Conservation (phyloP, 2,329 filamentous ascomycete species). For the Pseudogymnoascus sp. region DNA sequence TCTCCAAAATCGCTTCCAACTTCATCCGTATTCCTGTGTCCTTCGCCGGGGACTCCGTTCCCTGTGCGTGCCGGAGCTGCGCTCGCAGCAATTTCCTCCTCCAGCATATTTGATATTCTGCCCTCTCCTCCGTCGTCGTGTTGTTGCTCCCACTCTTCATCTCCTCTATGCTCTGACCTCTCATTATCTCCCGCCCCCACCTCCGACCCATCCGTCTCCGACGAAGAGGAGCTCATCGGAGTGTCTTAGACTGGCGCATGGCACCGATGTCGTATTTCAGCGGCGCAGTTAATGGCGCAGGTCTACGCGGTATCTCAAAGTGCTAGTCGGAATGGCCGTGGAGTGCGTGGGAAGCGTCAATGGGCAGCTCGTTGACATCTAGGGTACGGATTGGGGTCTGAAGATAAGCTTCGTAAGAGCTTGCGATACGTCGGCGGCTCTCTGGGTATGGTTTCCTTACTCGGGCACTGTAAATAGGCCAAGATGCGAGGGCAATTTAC, state of each 20-base stretch:
- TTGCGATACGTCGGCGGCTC: not conserved
- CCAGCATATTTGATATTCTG: conserved; percentile 31
- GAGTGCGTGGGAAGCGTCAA: not conserved
- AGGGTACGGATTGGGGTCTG: not conserved
- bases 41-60: conserved; percentile 28
- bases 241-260: conserved; percentile 28
- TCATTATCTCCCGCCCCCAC: conserved; percentile 44
- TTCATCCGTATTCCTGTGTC: conserved; percentile 26
- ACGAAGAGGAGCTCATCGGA: conserved; percentile 63
- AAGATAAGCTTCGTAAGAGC: conserved; percentile 1
- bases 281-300: not conserved
- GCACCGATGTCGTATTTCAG: conserved; percentile 20
- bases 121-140: conserved; percentile 33
- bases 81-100: conserved; percentile 26
- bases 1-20: conserved; percentile 42
- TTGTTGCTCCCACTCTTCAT: conserved; percentile 16
- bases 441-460: not conserved
- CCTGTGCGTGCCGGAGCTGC: conserved; percentile 18
- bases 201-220: conserved; percentile 47
- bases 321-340: not conserved
- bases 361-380: not conserved
- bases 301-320: not conserved
- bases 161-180: conserved; percentile 18
- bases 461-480: not conserved
- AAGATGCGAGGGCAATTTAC: not conserved